Evolutionary conservation across 495 filamentous ascomycete species (phyloP).

Genomic region (Trichoderma reesei): DNA sequence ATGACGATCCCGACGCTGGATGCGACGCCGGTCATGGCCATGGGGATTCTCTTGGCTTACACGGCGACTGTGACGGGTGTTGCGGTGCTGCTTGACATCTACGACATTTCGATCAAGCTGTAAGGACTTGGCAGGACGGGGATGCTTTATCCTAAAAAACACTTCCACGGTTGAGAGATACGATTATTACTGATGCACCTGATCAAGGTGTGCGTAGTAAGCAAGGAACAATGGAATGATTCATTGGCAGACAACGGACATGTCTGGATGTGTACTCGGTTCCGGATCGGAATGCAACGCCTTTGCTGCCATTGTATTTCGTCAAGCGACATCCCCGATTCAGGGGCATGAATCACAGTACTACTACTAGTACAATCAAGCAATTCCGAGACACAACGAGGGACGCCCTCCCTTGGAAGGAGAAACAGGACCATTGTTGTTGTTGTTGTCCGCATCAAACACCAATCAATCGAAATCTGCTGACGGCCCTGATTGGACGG

Average conservation of each 20-base stretch:
- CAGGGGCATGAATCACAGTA: no score
- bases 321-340: no score
- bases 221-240: no score
- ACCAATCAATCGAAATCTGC: not conserved
- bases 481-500: not conserved
- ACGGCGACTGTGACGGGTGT: constrained; percentile 51
- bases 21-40: constrained; percentile 47
- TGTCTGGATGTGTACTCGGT: no score
- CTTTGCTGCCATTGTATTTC: not conserved
- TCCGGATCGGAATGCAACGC: not conserved
- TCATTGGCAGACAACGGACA: no score
- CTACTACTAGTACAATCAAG: no score
- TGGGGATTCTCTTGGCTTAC: constrained; percentile 69
- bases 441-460: not conserved
- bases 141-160: no score
- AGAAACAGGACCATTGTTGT: not conserved
- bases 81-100: constrained; percentile 62
- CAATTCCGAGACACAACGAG: not conserved
- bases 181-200: no score
- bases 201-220: no score
- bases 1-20: constrained; percentile 73
- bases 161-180: no score
- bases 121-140: constrained; percentile 24
- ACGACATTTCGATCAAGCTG: constrained; percentile 66
- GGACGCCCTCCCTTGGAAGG: not conserved